Percentiles rank a stretch among this genome's conserved stretches.
These are phyloP conservation scores for Coemansia furcata DNA, from an alignment of 192 early-diverging fungal genomes.

Conservation along the genomic window DNA sequence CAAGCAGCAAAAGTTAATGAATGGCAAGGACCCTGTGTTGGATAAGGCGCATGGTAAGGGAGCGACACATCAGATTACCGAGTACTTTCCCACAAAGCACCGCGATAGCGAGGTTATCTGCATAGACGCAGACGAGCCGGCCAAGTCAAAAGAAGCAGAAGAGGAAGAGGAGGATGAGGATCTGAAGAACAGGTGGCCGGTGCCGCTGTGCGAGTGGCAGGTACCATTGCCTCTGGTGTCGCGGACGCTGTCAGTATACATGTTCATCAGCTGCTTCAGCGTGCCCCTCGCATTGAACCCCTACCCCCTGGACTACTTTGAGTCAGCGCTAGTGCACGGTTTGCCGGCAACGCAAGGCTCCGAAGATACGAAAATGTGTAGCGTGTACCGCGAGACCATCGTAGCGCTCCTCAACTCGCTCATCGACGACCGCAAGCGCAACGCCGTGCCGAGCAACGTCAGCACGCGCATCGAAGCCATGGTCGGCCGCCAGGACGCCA, in stretches of 20 bases:
- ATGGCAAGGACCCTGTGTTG: constrained; percentile 9
- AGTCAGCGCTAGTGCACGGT: constrained; percentile 58
- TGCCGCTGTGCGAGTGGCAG: constrained; percentile 33
- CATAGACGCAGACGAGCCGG: background rate
- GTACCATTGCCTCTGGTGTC: constrained; percentile 32
- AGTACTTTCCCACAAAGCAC: constrained; percentile 17
- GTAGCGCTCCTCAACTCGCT: constrained; percentile 48
- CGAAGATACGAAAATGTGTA: background rate
- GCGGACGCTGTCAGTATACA: constrained; percentile 36
- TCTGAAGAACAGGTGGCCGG: constrained; percentile 29
- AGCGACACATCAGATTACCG: constrained; percentile 28
- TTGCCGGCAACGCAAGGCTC: background rate
- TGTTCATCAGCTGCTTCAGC: constrained; percentile 51
- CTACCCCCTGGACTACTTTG: constrained; percentile 78
- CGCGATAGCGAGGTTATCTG: background rate
- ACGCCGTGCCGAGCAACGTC: constrained; percentile 8
- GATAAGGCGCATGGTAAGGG: background rate
- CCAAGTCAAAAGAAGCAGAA: constrained; percentile 1
- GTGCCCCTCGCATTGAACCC: constrained; percentile 65
- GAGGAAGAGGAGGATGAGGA: constrained; percentile 18
- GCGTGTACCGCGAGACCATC: constrained; percentile 37
- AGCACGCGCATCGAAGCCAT: constrained; percentile 24
- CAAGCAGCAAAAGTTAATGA: constrained; percentile 11
- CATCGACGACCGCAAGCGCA: constrained; percentile 22
- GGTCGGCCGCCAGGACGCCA: constrained; percentile 19